Base-by-base conservation (phyloP, 2,329 filamentous ascomycete genomes). In the Knufia petricola region DNA sequence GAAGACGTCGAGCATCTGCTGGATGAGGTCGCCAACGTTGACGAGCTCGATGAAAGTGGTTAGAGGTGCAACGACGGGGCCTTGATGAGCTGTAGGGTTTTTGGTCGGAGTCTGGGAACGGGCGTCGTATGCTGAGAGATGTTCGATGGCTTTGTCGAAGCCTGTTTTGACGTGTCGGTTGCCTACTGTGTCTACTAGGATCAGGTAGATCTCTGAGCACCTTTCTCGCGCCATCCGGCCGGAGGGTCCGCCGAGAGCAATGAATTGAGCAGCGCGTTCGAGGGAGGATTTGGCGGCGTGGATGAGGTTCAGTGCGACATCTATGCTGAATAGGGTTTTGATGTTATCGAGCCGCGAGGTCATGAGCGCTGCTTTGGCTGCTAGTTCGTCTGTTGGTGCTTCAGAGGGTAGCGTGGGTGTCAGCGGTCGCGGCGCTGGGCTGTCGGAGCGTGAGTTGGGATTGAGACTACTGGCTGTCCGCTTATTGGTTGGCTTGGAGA, bases 1-100 rank as follows among this genome's bases (percentile, higher is more conserved):
- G 64, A 98, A 98, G 28, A 98, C 88, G 63, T 98, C 92, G 50
- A 98, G 81, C 92, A 98, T 98, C 65, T 98, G 92, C 51, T 94
- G 87, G 59, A 98, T 98, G 50, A 98, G 75, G 64, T 98, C 92
- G 50, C 92, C 92, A 1, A 98, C 90, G 62, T 98, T 98, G 64
- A 98, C 92, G 23, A 98, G 78, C 68, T 98, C 92, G 52, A 98
- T 80, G 60, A 98, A 98, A 0, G 87, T 95, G 39, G 95, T 88
- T 3, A 98, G 76, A 1, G 92, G 92, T 3, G 57, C 57, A 9
- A 59, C 57, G 6, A 95, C 89, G 1, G 85, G 86, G 9, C 44
- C 44, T 30, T 30, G 32, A 20, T 78, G 72, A 55, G 81, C 74
- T 59, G 78, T 78, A 55, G 84, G 80, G 54, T 85, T n/a, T n/a